Evolutionary conservation across 192 early-diverging fungal species (phyloP), one percentile per base, ranked within the genome.

Genomic region (Anaeromyces robustus): DNA sequence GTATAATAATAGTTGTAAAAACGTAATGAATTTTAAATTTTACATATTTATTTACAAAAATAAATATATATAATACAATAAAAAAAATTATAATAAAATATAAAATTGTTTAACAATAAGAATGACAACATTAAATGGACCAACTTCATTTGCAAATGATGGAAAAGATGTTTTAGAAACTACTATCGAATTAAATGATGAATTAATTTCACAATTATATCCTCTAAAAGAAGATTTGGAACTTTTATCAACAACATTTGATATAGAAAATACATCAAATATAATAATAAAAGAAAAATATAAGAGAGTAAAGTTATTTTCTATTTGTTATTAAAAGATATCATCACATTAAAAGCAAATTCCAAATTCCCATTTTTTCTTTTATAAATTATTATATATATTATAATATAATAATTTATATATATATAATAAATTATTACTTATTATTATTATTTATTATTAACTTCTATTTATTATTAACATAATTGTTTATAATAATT

Each of bases 121-220:
- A 30, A 80, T 30, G 30, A 12, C 19, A 22, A 28, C 30, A 78
- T 85, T 90, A 68, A 82, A 81, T 77, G 91, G 91, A 77, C 89
- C 91, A 14, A 85, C 89, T 78, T 86, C 84, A 19, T 92, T 93
- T 83, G 87, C 89, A 30, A 89, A 93, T 84, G 93, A 95, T 79
- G 93, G 94, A 7, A 86, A 87, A 77, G 79, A 88, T 0, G 91
- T 92, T 28, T 92, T 94, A 29, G 85, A 89, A 59, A 87, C 90
- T 26, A 81, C 82, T 43, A 77, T 91, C 26, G 87, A 86, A n/a
- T 81, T 80, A 2, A 52, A 52, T 22, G 43, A 52, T 52, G 43
- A 52, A 52, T 52, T 52, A 52, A 52, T 52, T 52, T 2, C 12
- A 16, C 43, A 52, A 22, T 52, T 52, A 52, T 52, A 52, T 52